These are phyloP conservation scores for Cryphonectria radicalis DNA, from an alignment of 2,329 filamentous ascomycete species.

Conservation along the genomic window DNA sequence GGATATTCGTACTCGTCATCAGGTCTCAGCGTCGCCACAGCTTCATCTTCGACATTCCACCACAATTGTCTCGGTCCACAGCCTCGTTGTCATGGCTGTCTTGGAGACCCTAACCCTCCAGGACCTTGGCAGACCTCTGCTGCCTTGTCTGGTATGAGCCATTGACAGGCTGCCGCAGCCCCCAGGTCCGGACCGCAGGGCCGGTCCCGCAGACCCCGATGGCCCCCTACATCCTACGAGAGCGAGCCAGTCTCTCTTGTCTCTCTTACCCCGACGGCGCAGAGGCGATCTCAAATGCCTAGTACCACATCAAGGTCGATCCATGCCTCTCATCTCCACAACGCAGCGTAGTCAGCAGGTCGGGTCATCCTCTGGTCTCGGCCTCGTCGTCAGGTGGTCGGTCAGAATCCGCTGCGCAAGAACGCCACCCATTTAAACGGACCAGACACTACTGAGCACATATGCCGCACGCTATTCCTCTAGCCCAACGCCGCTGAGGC, in stretches of 20 bases:
- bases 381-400: neutral
- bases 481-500: neutral
- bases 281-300: neutral
- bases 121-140: neutral
- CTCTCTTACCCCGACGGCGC: neutral
- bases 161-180: neutral
- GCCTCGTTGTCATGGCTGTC: neutral
- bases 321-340: neutral
- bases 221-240: neutral
- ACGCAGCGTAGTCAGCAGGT: neutral
- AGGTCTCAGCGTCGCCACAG: neutral
- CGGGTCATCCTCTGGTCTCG: neutral
- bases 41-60: neutral
- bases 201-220: neutral
- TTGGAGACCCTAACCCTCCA: neutral
- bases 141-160: neutral
- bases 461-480: neutral
- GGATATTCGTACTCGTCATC: neutral
- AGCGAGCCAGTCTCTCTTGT: neutral
- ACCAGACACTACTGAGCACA: slow-evolving; percentile 1
- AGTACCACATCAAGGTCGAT: neutral
- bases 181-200: neutral
- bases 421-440: neutral
- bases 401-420: neutral
- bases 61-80: neutral